Evolutionary conservation across 192 early-diverging fungal genomes (phyloP).

Genomic region (Thamnidium elegans): DNA sequence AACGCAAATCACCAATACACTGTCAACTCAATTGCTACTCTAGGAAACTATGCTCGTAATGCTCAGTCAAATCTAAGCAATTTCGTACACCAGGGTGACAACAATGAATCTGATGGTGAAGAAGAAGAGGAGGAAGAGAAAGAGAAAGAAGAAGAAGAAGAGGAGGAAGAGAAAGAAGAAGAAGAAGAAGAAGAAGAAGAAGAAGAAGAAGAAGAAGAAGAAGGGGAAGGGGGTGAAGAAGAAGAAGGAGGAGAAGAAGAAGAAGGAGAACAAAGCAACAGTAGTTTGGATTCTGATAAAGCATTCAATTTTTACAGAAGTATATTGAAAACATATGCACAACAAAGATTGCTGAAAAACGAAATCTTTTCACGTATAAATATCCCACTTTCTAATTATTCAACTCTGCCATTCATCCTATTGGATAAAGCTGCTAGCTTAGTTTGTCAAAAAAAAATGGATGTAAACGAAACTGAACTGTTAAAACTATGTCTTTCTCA

Average conservation of each 20-base stretch:
- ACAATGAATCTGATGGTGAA: conserved; percentile 14
- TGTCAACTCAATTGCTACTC: conserved; percentile 12
- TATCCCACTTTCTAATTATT: conserved; percentile 12
- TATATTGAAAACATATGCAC: conserved; percentile 5
- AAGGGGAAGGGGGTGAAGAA: background rate
- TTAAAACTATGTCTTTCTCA: conserved; percentile 20
- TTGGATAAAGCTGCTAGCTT: conserved; percentile 11
- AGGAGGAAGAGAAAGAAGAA: background rate
- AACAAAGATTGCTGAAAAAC: conserved; percentile 20
- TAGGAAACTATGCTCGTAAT: conserved; percentile 9
- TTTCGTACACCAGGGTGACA: conserved; percentile 9
- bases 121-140: conserved; percentile 10
- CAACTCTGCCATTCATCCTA: conserved; percentile 15
- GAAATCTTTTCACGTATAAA: conserved; percentile 9
- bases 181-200: conserved; percentile 4
- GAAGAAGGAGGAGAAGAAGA: background rate
- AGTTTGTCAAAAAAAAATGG: conserved; percentile 16
- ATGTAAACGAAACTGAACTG: conserved; percentile 18
- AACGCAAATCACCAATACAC: conserved; percentile 13
- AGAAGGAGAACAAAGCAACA: conserved; percentile 6
- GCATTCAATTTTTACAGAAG: conserved; percentile 12
- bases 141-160: conserved; percentile 1
- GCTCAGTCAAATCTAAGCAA: conserved; percentile 16
- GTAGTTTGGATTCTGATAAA: conserved; percentile 11
- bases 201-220: background rate